Evolutionary conservation across 805 yeast genomes (phyloP), one percentile per base, ranked within the genome.

Genomic region (Torulaspora gathmanii): DNA sequence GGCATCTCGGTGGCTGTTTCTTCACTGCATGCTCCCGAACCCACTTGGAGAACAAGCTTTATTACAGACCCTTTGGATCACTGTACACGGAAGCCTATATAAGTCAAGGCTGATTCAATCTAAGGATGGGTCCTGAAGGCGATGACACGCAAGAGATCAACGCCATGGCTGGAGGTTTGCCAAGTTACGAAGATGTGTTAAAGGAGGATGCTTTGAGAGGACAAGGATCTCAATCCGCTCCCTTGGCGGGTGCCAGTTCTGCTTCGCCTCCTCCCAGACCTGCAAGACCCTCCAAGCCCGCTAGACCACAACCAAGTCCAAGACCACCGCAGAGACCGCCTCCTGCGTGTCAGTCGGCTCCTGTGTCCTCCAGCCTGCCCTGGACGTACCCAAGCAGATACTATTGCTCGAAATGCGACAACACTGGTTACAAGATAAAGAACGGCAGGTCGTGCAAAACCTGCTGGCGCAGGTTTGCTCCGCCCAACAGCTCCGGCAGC

Each of bases 391-490:
- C 95, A 0, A 61, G 52, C 2, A 73, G 79, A 2, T 82, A 69
- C 57, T 66, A 68, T 45, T 87, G 96, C 58, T 64, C 68, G 7
- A 83, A 82, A 56, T 87, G 96, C 67, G 69, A 73, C 44, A 87
- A 87, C 58, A 83, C 90, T 0, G 95, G 95, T 2, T 72, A 70
- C 58, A 73, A 76, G 56, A 35, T 65, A 19, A 80, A 77, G 57
- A 80, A 79, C 53, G 85, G 83, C n/a, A 70, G 67, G 38, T 68
- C 79, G 5, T 87, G 96, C 59, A 75, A 78, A 53, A 73, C 73
- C 34, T 87, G 96, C 63, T 87, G 86, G 82, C 74, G 72, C 19
- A 56, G 61, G 39, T 86, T 82, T 60, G 82, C 81, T 0, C 75
- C 75, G 11, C 39, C 46, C 9, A 60, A 60, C 33, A 50, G 39